Evolutionary conservation across 306 rosid genomes (phyloP).

Genomic region (Coriaria nepalensis): DNA sequence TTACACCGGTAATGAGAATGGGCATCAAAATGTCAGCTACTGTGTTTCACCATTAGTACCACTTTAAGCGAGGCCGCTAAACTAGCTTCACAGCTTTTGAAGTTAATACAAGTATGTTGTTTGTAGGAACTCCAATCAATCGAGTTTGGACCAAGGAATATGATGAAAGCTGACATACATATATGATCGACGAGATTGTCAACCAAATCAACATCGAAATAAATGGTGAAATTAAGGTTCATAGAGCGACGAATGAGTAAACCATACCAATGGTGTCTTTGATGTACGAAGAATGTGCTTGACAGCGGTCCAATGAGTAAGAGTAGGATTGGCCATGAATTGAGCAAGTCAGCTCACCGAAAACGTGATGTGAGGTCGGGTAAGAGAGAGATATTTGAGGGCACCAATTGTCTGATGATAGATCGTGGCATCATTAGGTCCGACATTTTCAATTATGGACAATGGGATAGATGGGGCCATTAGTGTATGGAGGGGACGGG

Average conservation of each 20-base stretch:
- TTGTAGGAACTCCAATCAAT: neutral
- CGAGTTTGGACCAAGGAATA: neutral
- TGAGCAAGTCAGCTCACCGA: neutral
- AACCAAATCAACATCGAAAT: neutral
- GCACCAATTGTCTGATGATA: neutral
- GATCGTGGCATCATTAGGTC: neutral
- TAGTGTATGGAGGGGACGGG: neutral
- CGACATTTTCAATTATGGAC: too few relatives aligned
- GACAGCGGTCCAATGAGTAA: neutral
- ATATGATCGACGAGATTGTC: neutral
- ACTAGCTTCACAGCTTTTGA: too few relatives aligned
- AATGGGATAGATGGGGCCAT: neutral
- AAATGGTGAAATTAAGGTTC: too few relatives aligned
- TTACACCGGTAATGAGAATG: too few relatives aligned
- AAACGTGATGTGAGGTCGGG: neutral
- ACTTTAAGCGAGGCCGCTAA: too few relatives aligned
- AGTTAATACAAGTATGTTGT: too few relatives aligned
- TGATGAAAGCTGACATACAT: neutral
- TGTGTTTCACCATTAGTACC: too few relatives aligned
- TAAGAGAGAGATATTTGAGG: neutral
- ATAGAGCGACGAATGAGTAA: neutral
- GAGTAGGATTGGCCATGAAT: neutral
- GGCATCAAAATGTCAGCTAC: too few relatives aligned
- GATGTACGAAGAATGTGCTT: neutral
- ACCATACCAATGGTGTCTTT: neutral